phyloP scores from a whole-genome alignment of 352 stramenopile species.

The Phytopythium mirpurense region DNA sequence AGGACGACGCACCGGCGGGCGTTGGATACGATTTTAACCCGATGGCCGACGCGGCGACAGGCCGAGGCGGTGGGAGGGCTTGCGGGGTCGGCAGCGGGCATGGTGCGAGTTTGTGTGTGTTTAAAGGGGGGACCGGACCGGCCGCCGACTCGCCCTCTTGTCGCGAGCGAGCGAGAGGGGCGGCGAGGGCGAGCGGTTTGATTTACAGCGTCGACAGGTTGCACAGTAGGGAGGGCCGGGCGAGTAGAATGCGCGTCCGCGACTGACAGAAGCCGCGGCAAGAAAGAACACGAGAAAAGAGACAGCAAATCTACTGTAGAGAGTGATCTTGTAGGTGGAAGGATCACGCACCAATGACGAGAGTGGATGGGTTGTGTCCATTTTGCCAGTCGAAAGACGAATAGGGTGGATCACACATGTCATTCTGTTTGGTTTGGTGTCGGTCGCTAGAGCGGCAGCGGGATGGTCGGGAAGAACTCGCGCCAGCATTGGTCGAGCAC shows the following conservation, averaged over 20 bases:
- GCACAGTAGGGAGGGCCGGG: background rate
- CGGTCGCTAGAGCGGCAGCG: conserved; percentile 4
- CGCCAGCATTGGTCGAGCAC: conserved; percentile 47
- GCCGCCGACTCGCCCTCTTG: background rate
- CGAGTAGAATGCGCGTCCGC: background rate
- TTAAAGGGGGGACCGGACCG: background rate
- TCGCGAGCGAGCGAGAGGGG: background rate
- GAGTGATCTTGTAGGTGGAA: too few species aligned
- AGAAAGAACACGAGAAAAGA: background rate
- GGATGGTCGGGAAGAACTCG: conserved; percentile 36
- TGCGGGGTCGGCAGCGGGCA: too few species aligned
- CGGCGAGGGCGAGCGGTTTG: conserved; percentile 1
- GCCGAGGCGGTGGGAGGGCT: background rate
- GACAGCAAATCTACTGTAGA: background rate
- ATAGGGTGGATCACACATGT: too few species aligned
- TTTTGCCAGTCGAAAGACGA: background rate
- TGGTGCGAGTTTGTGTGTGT: background rate
- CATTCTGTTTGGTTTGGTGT: too few species aligned
- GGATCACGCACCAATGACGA: too few species aligned
- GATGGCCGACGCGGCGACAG: background rate
- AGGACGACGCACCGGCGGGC: background rate
- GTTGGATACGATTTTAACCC: background rate
- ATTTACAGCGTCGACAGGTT: conserved; percentile 2
- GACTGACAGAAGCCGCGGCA: background rate
- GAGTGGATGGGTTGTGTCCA: background rate